A percentile compares a stretch with the other conserved stretches of the same genome.
These are phyloP conservation scores for Dichotomocladium elegans DNA, from an alignment of 371 early-diverging fungal species.

Conservation along the genomic window DNA sequence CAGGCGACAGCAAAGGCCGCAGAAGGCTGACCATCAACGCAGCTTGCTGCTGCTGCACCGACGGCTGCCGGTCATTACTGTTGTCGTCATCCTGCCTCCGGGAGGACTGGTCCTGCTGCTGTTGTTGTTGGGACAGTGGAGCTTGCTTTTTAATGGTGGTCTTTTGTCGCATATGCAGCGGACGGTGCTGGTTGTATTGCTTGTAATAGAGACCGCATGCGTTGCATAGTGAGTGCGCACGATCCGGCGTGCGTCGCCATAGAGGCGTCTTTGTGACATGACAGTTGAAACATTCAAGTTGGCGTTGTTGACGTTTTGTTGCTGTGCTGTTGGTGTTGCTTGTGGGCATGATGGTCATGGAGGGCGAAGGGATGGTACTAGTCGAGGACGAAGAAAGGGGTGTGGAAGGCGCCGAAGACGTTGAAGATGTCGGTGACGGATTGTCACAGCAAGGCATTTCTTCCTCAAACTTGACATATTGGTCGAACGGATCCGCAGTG, in stretches of 20 bases:
- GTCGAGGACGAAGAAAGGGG: background rate
- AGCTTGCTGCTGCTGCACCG: background rate
- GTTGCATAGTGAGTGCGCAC: constrained; percentile 76
- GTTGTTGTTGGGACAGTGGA: background rate
- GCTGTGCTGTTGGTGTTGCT: background rate
- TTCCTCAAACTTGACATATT: constrained; percentile 1
- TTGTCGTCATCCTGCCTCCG: too few species aligned
- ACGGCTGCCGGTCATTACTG: too few species aligned
- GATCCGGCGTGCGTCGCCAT: constrained; percentile 79
- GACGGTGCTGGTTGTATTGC: constrained; percentile 69
- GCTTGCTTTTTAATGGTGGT: background rate
- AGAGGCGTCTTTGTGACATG: constrained; percentile 76
- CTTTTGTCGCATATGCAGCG: constrained; percentile 59
- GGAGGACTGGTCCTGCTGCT: too few species aligned
- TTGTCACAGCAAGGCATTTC: background rate
- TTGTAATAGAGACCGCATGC: constrained; percentile 83
- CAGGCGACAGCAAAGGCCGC: background rate
- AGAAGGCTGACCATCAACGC: background rate
- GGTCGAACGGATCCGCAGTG: background rate
- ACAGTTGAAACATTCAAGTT: constrained; percentile 78
- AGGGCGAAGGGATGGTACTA: background rate
- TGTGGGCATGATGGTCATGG: background rate
- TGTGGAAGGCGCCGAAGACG: background rate
- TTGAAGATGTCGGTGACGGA: background rate
- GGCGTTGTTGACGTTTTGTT: constrained; percentile 41